Conservation (phyloP, 768 basidiomycete species). For the Fomitopsis pulvina region DNA sequence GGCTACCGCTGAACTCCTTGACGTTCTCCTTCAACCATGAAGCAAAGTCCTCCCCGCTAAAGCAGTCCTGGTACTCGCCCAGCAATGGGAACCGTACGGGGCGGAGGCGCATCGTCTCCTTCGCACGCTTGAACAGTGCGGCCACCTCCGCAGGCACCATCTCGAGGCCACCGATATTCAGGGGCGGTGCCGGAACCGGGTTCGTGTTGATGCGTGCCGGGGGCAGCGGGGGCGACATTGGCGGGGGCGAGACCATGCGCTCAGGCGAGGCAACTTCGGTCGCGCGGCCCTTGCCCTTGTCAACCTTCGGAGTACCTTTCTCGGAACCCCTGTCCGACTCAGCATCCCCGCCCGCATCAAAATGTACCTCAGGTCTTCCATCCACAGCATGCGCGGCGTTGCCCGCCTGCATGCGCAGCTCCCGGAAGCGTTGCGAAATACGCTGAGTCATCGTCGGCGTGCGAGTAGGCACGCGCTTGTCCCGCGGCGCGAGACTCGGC, state of each 20-base stretch:
- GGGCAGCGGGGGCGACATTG: slow-evolving; percentile 55
- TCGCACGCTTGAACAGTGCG: slow-evolving; percentile 63
- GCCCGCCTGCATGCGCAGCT: slow-evolving; percentile 57
- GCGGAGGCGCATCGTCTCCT: slow-evolving; percentile 61
- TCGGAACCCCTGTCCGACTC: slow-evolving; percentile 20
- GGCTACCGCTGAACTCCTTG: slow-evolving; percentile 66
- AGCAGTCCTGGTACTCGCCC: slow-evolving; percentile 81
- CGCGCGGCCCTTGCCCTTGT: slow-evolving; percentile 79
- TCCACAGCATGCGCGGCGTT: slow-evolving; percentile 2
- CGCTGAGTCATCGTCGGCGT: slow-evolving; percentile 83
- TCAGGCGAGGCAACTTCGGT: slow-evolving; percentile 32
- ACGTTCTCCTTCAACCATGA: slow-evolving; percentile 78
- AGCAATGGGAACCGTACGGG: slow-evolving; percentile 71
- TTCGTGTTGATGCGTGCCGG: slow-evolving; percentile 31
- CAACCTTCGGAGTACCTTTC: slow-evolving; percentile 44
- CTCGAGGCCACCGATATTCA: slow-evolving; percentile 72
- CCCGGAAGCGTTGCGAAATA: slow-evolving; percentile 75
- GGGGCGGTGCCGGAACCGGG: slow-evolving; percentile 37
- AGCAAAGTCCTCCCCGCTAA: slow-evolving; percentile 86
- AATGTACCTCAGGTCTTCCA: slow-evolving; percentile 18
- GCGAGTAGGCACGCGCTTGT: slow-evolving; percentile 42
- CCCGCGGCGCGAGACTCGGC: slow-evolving; percentile 53
- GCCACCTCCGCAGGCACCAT: slow-evolving; percentile 61
- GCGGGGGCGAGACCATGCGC: slow-evolving; percentile 46
- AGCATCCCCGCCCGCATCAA: slow-evolving; percentile 20